Percentiles rank a stretch among this genome's conserved stretches.
phyloP scores from a whole-genome alignment of 139 green algal species.

The Tetraselmis striata region DNA sequence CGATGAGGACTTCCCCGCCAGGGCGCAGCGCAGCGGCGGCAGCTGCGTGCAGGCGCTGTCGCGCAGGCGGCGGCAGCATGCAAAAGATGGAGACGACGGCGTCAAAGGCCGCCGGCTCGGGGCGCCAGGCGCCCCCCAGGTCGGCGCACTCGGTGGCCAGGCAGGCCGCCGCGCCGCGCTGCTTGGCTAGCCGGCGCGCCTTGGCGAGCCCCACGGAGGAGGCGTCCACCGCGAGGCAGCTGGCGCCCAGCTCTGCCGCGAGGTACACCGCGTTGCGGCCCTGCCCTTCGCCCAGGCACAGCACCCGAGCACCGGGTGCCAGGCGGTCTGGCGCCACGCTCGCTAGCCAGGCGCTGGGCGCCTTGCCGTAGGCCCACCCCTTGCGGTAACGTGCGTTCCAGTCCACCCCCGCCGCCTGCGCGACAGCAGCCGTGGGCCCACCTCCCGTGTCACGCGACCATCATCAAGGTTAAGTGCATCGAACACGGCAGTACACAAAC shows the following conservation, averaged over 20 bases:
- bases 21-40: not conserved
- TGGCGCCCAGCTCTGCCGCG: not conserved
- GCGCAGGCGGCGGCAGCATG: not conserved
- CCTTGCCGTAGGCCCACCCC: not conserved
- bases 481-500: too few species aligned
- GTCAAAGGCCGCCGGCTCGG: not conserved
- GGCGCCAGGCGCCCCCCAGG: not conserved
- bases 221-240: conserved; percentile 1
- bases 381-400: conserved; percentile 1
- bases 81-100: not conserved
- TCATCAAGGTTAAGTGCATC: too few species aligned
- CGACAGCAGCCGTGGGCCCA: too few species aligned
- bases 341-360: not conserved
- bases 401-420: conserved; percentile 1
- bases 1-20: not conserved
- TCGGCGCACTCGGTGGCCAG: not conserved
- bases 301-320: not conserved
- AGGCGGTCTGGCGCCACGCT: not conserved
- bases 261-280: not conserved
- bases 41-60: not conserved
- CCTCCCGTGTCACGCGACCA: too few species aligned
- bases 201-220: not conserved
- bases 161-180: not conserved
- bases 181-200: not conserved
- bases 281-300: not conserved